A percentile compares a stretch with the other conserved stretches of the same genome.
Evolutionary conservation across 208 protist genomes (phyloP).

Genomic region (Leishmania braziliensis): DNA sequence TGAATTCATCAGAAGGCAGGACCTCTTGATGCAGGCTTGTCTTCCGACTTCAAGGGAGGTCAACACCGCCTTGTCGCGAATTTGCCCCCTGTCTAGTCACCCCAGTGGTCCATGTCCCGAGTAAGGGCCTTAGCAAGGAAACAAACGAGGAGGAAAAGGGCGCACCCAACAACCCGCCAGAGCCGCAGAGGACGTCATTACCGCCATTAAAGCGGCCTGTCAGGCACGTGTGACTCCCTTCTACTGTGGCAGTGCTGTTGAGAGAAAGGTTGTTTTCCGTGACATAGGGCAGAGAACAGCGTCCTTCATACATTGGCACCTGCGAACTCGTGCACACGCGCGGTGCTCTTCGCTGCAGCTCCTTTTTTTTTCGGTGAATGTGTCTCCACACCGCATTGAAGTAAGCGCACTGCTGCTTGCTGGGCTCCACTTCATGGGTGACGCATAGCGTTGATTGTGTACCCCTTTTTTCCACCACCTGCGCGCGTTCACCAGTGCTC

Average conservation of each 20-base stretch:
- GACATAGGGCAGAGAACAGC: not conserved
- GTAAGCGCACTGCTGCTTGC: not conserved
- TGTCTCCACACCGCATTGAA: not conserved
- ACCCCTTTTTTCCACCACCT: not conserved
- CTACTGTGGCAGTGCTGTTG: not conserved
- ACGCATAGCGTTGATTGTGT: not conserved
- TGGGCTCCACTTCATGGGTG: not conserved
- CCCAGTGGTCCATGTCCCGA: not conserved
- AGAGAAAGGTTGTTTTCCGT: not conserved
- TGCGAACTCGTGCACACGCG: not conserved
- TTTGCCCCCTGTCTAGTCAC: not conserved
- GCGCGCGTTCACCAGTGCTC: not conserved
- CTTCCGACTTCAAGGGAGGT: no score
- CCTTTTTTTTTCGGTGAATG: not conserved
- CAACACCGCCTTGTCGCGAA: not conserved
- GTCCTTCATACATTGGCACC: not conserved
- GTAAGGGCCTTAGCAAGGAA: not conserved
- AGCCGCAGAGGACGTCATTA: not conserved
- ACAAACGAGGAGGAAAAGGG: not conserved
- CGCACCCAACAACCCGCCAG: not conserved
- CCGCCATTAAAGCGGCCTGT: not conserved
- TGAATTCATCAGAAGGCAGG: not conserved
- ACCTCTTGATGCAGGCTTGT: not conserved
- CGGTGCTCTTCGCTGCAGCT: not conserved
- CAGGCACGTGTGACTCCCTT: not conserved